Conservation (phyloP, 768 basidiomycete genomes). For the Naganishia vishniacii region DNA sequence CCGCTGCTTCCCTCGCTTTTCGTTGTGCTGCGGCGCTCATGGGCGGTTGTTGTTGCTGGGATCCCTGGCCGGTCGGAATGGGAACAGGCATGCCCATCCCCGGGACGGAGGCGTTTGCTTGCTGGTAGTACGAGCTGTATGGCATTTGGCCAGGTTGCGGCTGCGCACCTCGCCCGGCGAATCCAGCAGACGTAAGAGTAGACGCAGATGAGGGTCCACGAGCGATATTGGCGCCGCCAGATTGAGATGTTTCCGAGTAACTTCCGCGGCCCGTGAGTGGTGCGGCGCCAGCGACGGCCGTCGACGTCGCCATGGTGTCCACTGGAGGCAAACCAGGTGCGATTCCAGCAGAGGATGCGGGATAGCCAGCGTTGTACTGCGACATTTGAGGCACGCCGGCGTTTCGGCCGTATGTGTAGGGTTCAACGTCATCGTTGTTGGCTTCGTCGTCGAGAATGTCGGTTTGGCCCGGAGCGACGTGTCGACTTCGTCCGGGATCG, state of each 20-base stretch:
- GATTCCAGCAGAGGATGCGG: slow-evolving; percentile 22
- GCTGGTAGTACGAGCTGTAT: slow-evolving; percentile 8
- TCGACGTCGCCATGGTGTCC: neutral
- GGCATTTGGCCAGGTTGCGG: slow-evolving; percentile 15
- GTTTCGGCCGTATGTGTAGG: slow-evolving; percentile 36
- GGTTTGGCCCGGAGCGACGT: slow-evolving; percentile 32
- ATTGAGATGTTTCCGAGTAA: slow-evolving; percentile 11
- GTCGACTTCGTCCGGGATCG: slow-evolving; percentile 41
- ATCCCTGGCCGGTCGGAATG: slow-evolving; percentile 27
- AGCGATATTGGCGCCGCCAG: neutral
- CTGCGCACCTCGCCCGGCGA: slow-evolving; percentile 41
- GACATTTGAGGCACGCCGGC: slow-evolving; percentile 39
- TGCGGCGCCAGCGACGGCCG: neutral
- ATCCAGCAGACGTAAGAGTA: slow-evolving; percentile 41
- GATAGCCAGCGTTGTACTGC: slow-evolving; percentile 37
- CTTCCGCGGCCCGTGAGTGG: neutral
- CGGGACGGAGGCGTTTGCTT: slow-evolving; percentile 31
- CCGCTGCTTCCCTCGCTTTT: slow-evolving; percentile 46
- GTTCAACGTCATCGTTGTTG: slow-evolving; percentile 34
- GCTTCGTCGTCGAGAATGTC: slow-evolving; percentile 36
- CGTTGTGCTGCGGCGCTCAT: slow-evolving; percentile 26
- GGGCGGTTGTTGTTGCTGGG: neutral
- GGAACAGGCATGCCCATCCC: slow-evolving; percentile 26
- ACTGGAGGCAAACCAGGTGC: slow-evolving; percentile 8
- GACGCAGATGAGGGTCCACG: slow-evolving; percentile 41